These are phyloP conservation scores for Inonotus obliquus DNA, from an alignment of 1,284 basidiomycete genomes.

Conservation along the genomic window DNA sequence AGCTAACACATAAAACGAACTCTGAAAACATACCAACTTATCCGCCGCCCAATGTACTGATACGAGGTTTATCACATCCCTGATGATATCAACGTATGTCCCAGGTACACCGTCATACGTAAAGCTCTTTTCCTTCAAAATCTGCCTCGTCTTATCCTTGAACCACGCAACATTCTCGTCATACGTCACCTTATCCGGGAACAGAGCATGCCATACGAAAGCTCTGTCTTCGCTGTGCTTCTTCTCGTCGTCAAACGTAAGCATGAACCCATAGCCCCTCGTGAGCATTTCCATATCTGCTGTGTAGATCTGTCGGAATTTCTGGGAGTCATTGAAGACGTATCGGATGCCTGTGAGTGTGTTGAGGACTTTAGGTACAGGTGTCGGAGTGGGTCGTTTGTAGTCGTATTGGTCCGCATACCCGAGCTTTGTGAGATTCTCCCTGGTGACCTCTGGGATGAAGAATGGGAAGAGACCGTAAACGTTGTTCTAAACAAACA, in stretches of 20 bases:
- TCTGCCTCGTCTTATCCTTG: constrained; percentile 17
- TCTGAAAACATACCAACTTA: constrained; percentile 20
- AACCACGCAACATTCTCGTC: constrained; percentile 16
- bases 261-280: constrained; percentile 30
- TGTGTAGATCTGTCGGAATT: constrained; percentile 35
- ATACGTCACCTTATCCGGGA: constrained; percentile 17
- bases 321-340: constrained; percentile 35
- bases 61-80: constrained; percentile 30
- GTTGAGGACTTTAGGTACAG: constrained; percentile 36
- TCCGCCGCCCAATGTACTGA: constrained; percentile 28
- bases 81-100: constrained; percentile 30
- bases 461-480: constrained; percentile 52
- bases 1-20: neutral
- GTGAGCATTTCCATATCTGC: constrained; percentile 23
- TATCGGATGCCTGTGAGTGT: constrained; percentile 39
- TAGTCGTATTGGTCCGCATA: constrained; percentile 41
- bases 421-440: constrained; percentile 36
- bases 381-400: constrained; percentile 29
- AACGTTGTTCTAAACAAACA: constrained; percentile 21
- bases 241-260: constrained; percentile 29
- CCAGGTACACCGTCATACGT: constrained; percentile 20
- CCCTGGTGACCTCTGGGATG: constrained; percentile 42
- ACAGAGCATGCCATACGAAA: constrained; percentile 17
- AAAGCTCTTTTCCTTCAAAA: constrained; percentile 22
- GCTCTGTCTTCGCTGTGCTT: constrained; percentile 27